Percentiles rank a stretch among this genome's conserved stretches.
phyloP scores from a whole-genome alignment of 1,284 basidiomycete species.

The Pseudozyma tsukubaensis region DNA sequence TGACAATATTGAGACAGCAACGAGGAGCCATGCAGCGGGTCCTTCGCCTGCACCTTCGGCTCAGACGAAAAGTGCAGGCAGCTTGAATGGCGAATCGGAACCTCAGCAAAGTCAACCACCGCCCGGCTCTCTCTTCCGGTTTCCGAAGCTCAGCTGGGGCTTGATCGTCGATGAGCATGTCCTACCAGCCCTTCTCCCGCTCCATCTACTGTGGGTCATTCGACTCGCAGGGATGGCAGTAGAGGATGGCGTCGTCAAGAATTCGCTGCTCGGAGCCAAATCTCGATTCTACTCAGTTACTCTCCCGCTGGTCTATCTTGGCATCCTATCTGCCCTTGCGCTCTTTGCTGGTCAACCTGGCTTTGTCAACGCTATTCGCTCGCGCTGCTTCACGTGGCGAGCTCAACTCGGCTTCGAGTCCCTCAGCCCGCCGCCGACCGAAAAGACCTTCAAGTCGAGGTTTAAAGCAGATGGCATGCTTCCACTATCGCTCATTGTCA shows the following conservation, averaged over 20 bases:
- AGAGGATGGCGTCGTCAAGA: constrained; percentile 46
- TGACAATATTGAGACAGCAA: background rate
- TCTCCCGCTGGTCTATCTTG: constrained; percentile 40
- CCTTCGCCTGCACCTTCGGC: constrained; percentile 27
- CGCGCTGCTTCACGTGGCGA: constrained; percentile 23
- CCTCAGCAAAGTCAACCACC: constrained; percentile 33
- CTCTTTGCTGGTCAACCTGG: constrained; percentile 24
- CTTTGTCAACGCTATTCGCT: constrained; percentile 7
- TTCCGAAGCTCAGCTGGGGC: constrained; percentile 47
- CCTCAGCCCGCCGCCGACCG: background rate
- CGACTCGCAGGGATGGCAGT: constrained; percentile 43
- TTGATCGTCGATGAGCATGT: constrained; percentile 43
- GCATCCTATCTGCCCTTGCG: constrained; percentile 20
- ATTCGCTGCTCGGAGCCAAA: constrained; percentile 29
- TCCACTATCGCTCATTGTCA: constrained; percentile 26
- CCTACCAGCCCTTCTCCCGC: constrained; percentile 35
- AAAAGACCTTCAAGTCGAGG: background rate
- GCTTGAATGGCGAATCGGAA: background rate
- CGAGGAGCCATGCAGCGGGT: background rate
- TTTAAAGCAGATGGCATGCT: constrained; percentile 25
- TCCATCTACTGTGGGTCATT: constrained; percentile 47
- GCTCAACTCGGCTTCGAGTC: constrained; percentile 20
- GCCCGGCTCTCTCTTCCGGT: constrained; percentile 45
- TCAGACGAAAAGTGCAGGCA: background rate
- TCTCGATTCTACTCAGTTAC: constrained; percentile 35